Evolutionary conservation across 495 filamentous ascomycete genomes (phyloP), one percentile per base, ranked within the genome.

Genomic region (Penicillium taxi): DNA sequence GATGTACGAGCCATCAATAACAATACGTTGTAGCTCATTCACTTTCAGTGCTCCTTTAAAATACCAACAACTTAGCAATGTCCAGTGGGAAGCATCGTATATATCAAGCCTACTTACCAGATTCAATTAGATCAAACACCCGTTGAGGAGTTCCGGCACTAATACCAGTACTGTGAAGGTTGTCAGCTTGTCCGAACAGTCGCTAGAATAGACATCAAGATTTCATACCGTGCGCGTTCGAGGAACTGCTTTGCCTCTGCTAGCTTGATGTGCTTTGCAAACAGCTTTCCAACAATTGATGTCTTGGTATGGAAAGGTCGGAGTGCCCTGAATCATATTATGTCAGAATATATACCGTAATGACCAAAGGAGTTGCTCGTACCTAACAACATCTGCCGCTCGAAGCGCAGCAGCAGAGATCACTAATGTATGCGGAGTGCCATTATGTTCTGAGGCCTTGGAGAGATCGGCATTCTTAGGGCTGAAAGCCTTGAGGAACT

Each of bases 231-330:
- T 41, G 58, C 73, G 63, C 61, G 85, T 59, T 65, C 60, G 11
- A 89, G 74, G 58, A 82, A 82, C 32, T 82, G 73, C 37, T 89
- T 77, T 12, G 86, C 82, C 44, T 96, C 93, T 35, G 84, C 73
- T 5, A 98, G 46, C 62, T 98, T 98, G 66, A 98, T 94, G 45
- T 98, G 91, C 55, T 98, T 98, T 6, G 93, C 90, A 58, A 98
- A 98, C 33, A 96, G 69, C 59, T 98, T 98, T 15, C 83, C 86
- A 2, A 96, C 78, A 28, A 70, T 66, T 17, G 71, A 77, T 14
- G 83, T 75, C 56, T 89, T 88, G 9, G 70, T 80, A 48, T 87
- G 81, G 52, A 87, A 94, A 35, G 74, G 71, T 22, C 84, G 77
- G 12, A 96, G 63, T 4, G 78, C 72, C 46, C 87, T 86, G 21